Base-by-base conservation (phyloP, 495 filamentous ascomycete genomes). In the Cercophora samala region DNA sequence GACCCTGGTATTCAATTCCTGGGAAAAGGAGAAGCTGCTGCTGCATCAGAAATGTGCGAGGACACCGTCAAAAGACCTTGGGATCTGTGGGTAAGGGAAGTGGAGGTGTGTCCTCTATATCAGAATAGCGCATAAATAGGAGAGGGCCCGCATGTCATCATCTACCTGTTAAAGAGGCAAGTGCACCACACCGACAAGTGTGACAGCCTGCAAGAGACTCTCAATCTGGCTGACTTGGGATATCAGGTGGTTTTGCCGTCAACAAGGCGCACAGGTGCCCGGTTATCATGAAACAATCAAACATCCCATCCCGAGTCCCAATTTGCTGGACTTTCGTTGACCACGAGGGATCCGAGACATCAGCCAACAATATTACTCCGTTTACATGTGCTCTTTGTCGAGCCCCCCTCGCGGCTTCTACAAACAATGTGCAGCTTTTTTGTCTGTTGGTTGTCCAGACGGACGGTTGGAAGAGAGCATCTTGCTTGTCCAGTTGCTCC, bases 81-180 rank as follows among this genome's bases (percentile, higher is more conserved):
- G 82, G 64, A 62, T 15, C 64, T 84, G 1, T 84, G 82, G 82
- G 60, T 73, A 6, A 72, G 73, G 42, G 80, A 84, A 63, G 77
- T 83, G 4, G 68, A 76, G 67, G 72, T 62, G 1, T 67, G 6
- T 18, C 60, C 60, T n/a, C 60, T 62, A 37, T 62, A 62, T 23
- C 15, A 29, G 29, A 62, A 62, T 62, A 62, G 15, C 11, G 37
- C 37, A 46, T 46, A 46, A 46, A 46, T 46, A 46, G 37, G 13
- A 46, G 37, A 46, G 37, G 37, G 3, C 37, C 37, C 15, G 0
- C 11, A 46, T 46, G 37, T 9, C 37, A 17, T 46, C 37, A 46
- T 46, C 37, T 2, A 46, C 37, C 3, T 46, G 37, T 46, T 2
- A 46, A 46, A 46, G 13, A 17, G 37, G 37, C 6, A 46, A 46